Conservation (phyloP, 257 asterid species). For the Apocynum venetum region DNA sequence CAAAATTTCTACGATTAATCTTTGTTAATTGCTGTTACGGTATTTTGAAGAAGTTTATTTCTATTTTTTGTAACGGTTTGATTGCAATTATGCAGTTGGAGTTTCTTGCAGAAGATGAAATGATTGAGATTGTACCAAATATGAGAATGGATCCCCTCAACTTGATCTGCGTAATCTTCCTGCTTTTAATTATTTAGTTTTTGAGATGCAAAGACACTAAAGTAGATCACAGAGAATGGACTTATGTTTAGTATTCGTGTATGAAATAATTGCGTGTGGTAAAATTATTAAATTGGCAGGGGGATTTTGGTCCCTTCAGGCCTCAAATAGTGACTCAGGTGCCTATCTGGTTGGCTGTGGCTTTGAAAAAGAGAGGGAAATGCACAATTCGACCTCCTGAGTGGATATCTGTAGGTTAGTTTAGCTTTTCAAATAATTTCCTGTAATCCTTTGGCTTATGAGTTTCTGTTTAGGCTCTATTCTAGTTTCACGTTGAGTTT, state of each 20-base stretch:
- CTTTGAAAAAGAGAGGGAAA: slow-evolving; percentile 92
- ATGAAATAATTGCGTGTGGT: slow-evolving; percentile 6
- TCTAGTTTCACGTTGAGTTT: background rate
- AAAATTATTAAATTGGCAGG: slow-evolving; percentile 39
- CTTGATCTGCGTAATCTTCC: slow-evolving; percentile 56
- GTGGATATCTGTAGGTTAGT: slow-evolving; percentile 90
- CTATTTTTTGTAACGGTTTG: background rate
- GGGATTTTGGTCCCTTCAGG: slow-evolving; percentile 83
- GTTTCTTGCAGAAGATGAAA: slow-evolving; percentile 95
- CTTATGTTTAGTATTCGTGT: background rate
- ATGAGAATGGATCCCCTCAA: slow-evolving; percentile 80
- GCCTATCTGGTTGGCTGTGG: slow-evolving; percentile 92
- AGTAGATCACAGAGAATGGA: background rate
- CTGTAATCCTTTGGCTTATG: background rate
- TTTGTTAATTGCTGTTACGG: background rate
- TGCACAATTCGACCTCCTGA: slow-evolving; percentile 82
- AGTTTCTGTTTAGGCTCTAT: background rate
- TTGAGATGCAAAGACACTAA: background rate
- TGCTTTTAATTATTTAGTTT: background rate
- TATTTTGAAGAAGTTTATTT: background rate
- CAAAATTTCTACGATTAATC: background rate
- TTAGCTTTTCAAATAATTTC: too few relatives aligned
- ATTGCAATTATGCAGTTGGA: slow-evolving; percentile 44
- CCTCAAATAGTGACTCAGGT: slow-evolving; percentile 73
- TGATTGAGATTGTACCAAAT: slow-evolving; percentile 73